phyloP scores from a whole-genome alignment of 2,329 filamentous ascomycete species.

The Fusarium secorum region DNA sequence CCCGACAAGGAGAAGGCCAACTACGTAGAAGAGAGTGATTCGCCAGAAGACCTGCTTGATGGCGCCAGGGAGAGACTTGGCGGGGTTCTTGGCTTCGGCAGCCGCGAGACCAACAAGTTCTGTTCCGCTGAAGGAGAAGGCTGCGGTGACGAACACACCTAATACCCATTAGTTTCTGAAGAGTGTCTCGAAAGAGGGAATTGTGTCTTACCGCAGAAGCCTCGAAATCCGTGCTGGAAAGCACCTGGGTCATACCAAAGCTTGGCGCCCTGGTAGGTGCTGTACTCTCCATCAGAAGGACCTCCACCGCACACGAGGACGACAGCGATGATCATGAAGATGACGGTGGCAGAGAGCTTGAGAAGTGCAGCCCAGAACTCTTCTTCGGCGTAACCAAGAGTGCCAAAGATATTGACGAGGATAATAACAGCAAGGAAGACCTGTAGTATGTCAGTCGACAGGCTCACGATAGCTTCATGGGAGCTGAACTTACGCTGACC shows the following conservation, averaged over 20 bases:
- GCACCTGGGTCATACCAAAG: constrained; percentile 61
- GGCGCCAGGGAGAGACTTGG: constrained; percentile 78
- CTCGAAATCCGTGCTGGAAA: constrained; percentile 78
- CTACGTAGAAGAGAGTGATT: constrained; percentile 63
- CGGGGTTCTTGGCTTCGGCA: constrained; percentile 74
- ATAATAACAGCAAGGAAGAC: constrained; percentile 62
- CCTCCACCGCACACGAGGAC: constrained; percentile 68
- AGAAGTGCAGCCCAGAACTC: constrained; percentile 66
- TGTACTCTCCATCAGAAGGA: constrained; percentile 56
- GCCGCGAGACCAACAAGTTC: constrained; percentile 79
- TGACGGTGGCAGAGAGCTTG: constrained; percentile 64
- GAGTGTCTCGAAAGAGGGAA: fast-evolving
- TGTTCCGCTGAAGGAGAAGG: constrained; percentile 76
- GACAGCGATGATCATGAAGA: constrained; percentile 71
- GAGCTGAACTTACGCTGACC: constrained; percentile 51
- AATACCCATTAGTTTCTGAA: neutral
- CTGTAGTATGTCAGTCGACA: constrained; percentile 1
- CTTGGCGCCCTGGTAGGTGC: constrained; percentile 58
- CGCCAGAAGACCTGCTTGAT: constrained; percentile 79
- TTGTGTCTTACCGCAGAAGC: constrained; percentile 66
- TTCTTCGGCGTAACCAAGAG: constrained; percentile 64
- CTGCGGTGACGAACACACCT: constrained; percentile 65
- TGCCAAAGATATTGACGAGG: constrained; percentile 64
- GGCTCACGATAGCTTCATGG: fast-evolving
- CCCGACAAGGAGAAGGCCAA: constrained; percentile 61